phyloP scores from a whole-genome alignment of 179 eudicot genomes.

The Heliamphora pulchella region DNA sequence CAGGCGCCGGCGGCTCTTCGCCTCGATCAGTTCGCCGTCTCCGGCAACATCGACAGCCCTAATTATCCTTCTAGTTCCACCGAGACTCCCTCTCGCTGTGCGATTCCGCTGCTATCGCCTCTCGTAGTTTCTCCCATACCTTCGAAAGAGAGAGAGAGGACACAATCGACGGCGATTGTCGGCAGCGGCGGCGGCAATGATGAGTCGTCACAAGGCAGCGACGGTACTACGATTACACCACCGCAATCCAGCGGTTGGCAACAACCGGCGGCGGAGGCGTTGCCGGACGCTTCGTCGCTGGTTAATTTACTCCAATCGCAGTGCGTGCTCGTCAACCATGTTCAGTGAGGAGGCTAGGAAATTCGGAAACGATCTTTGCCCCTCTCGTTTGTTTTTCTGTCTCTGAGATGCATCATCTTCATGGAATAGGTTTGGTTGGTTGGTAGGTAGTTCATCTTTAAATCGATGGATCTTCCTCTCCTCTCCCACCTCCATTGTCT shows the following conservation, averaged over 20 bases:
- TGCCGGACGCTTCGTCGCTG: slow-evolving; percentile 17
- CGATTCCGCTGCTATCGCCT: slow-evolving; percentile 27
- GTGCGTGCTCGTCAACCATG: slow-evolving; percentile 14
- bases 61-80: too few relatives aligned
- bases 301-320: slow-evolving; percentile 20
- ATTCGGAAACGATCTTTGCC: not conserved
- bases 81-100: not conserved
- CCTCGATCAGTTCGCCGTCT: slow-evolving; percentile 7
- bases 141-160: not conserved
- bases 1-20: slow-evolving; percentile 23
- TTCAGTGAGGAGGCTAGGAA: slow-evolving; percentile 9
- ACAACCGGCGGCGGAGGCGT: slow-evolving; percentile 18
- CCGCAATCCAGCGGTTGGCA: slow-evolving; percentile 13
- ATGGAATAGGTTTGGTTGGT: not conserved
- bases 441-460: not conserved
- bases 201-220: not conserved
- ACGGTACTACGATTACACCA: not conserved
- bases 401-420: not conserved
- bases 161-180: too few relatives aligned
- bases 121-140: slow-evolving; percentile 19
- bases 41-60: not conserved
- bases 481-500: not conserved
- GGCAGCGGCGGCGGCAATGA: not conserved
- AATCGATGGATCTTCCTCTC: not conserved
- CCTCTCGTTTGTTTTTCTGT: not conserved